A percentile compares a stretch with the other conserved stretches of the same genome.
These are phyloP conservation scores for Nakazawaea ishiwadae DNA, from an alignment of 805 yeast species.

Conservation along the genomic window DNA sequence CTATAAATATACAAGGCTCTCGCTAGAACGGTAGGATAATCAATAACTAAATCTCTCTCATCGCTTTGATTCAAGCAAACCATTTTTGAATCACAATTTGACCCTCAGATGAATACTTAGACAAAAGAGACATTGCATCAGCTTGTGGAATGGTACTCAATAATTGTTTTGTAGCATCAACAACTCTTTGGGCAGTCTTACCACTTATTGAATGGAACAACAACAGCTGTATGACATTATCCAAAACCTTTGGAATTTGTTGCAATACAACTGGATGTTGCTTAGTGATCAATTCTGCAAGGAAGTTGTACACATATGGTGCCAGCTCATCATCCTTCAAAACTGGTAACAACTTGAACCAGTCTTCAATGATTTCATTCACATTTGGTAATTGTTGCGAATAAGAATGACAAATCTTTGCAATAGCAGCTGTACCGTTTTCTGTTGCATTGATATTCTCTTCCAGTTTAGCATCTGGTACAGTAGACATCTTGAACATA, in stretches of 20 bases:
- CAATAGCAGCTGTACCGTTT: slow-evolving; percentile 75
- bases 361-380: slow-evolving; percentile 59
- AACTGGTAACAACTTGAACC: slow-evolving; percentile 83
- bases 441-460: slow-evolving; percentile 87
- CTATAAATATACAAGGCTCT: too few relatives aligned
- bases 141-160: slow-evolving; percentile 62
- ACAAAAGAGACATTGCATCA: slow-evolving; percentile 61
- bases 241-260: slow-evolving; percentile 59
- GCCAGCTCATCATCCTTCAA: slow-evolving; percentile 87
- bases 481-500: slow-evolving; percentile 63
- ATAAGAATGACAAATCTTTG: slow-evolving; percentile 69
- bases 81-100: slow-evolving; percentile 56
- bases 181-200: slow-evolving; percentile 62
- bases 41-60: too few relatives aligned
- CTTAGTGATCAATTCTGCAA: slow-evolving; percentile 64
- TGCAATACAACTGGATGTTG: slow-evolving; percentile 54
- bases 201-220: slow-evolving; percentile 65
- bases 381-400: slow-evolving; percentile 56
- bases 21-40: too few relatives aligned
- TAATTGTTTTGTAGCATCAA: slow-evolving; percentile 57
- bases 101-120: slow-evolving; percentile 56
- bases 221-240: slow-evolving; percentile 69
- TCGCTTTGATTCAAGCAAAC: slow-evolving; percentile 30
- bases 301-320: slow-evolving; percentile 71
- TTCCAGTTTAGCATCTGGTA: slow-evolving; percentile 81